Evolutionary conservation across 352 stramenopile genomes (phyloP).

Genomic region (Aphanomyces cochlioides): DNA sequence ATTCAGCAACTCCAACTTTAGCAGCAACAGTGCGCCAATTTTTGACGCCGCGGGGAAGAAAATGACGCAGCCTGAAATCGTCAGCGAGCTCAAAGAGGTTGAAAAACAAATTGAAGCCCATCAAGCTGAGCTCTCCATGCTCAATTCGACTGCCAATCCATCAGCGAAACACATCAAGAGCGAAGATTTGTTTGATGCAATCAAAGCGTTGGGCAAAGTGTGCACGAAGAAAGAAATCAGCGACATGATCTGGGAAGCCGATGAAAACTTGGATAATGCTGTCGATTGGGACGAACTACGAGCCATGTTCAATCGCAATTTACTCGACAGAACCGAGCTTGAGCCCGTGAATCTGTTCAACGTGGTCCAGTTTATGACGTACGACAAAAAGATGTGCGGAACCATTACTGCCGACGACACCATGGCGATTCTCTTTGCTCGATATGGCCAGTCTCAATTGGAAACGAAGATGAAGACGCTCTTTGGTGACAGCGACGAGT

Average conservation of each 20-base stretch:
- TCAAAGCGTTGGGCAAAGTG: slow-evolving; percentile 91
- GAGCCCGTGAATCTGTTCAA: slow-evolving; percentile 96
- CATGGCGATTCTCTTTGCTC: slow-evolving; percentile 97
- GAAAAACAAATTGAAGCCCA: slow-evolving; percentile 57
- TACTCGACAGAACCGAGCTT: slow-evolving; percentile 92
- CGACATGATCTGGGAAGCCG: slow-evolving; percentile 98
- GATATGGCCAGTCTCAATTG: slow-evolving; percentile 85
- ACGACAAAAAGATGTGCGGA: slow-evolving; percentile 93
- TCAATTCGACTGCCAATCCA: slow-evolving; percentile 43
- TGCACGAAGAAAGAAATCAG: slow-evolving; percentile 93
- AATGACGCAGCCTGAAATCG: slow-evolving; percentile 75
- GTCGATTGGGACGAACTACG: slow-evolving; percentile 95
- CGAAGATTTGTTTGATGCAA: slow-evolving; percentile 90
- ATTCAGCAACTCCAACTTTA: slow-evolving; percentile 54
- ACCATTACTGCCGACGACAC: slow-evolving; percentile 96
- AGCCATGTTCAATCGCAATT: slow-evolving; percentile 96
- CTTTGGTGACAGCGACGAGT: slow-evolving; percentile 83
- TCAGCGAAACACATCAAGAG: slow-evolving; percentile 76
- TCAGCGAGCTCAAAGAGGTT: slow-evolving; percentile 64
- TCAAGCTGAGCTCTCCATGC: slow-evolving; percentile 41
- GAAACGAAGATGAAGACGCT: slow-evolving; percentile 90
- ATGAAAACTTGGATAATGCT: slow-evolving; percentile 95
- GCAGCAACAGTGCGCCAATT: slow-evolving; percentile 55
- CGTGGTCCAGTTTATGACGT: slow-evolving; percentile 97
- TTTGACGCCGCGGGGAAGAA: slow-evolving; percentile 74